Evolutionary conservation across 202 grass and related monocot species (phyloP).

Genomic region (Panicum hallii): DNA sequence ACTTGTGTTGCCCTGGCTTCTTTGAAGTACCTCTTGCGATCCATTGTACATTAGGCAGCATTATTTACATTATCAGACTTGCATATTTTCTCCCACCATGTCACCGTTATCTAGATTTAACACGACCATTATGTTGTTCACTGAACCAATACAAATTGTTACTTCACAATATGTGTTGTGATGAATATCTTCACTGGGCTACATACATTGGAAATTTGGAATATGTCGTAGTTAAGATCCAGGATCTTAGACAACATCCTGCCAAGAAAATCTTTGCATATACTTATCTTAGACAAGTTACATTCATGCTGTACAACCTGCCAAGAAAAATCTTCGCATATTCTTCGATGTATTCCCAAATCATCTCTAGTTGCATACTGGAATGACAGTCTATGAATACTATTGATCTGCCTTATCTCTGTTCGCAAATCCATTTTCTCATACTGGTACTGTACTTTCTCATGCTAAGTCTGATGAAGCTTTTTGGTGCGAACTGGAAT

Average conservation of each 20-base stretch:
- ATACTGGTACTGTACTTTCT: background rate
- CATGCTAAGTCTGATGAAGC: background rate
- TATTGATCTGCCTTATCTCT: background rate
- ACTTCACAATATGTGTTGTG: background rate
- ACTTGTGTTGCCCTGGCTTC: background rate
- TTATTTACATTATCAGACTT: background rate
- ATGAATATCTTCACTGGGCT: background rate
- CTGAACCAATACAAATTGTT: background rate
- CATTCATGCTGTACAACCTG: background rate
- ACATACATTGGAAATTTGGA: background rate
- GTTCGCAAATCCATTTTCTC: background rate
- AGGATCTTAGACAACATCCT: background rate
- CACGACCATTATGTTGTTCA: background rate
- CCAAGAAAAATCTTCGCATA: too few species aligned
- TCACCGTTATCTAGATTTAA: background rate
- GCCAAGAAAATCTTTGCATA: background rate
- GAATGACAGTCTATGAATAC: background rate
- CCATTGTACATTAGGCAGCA: background rate
- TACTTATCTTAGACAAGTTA: background rate
- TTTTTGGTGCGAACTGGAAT: background rate
- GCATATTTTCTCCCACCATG: background rate
- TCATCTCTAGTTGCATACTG: background rate
- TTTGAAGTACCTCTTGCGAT: background rate
- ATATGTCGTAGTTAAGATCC: background rate
- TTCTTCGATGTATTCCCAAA: background rate